Percentiles rank a stretch among this genome's conserved stretches.
Conservation (phyloP, 768 basidiomycete species). For the Leccinum variicolor region DNA sequence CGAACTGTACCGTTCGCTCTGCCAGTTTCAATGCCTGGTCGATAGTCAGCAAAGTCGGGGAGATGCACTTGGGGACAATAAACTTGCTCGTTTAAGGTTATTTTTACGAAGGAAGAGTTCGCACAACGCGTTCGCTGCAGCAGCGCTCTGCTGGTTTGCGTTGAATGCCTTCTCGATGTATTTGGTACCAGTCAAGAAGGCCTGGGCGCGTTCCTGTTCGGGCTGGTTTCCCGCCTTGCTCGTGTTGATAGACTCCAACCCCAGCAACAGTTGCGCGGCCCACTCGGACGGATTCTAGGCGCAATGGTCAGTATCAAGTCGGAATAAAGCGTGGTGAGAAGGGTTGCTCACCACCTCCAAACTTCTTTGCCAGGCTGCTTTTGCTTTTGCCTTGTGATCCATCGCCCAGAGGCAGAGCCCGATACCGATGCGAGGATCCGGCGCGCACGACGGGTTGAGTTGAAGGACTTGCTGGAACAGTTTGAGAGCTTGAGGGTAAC, state of each 20-base stretch:
- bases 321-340: neutral
- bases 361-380: conserved; percentile 87
- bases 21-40: conserved; percentile 84
- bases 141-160: conserved; percentile 64
- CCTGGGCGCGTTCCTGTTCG: conserved; percentile 59
- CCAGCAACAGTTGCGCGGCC: conserved; percentile 78
- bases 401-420: conserved; percentile 92
- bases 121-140: conserved; percentile 81
- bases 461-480: conserved; percentile 82
- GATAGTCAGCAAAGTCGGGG: neutral
- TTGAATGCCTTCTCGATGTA: conserved; percentile 79
- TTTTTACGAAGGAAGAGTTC: conserved; percentile 76
- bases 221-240: conserved; percentile 68
- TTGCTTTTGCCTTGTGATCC: conserved; percentile 78
- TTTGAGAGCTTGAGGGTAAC: conserved; percentile 76
- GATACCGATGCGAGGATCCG: conserved; percentile 94
- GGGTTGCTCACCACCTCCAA: conserved; percentile 69
- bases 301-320: neutral
- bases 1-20: conserved; percentile 91
- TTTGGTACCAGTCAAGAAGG: conserved; percentile 64
- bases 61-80: conserved; percentile 1
- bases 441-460: conserved; percentile 73
- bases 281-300: conserved; percentile 72
- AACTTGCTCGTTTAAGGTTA: conserved; percentile 53
- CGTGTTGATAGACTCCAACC: conserved; percentile 81